phyloP scores from a whole-genome alignment of 495 filamentous ascomycete species.

The Gamarada debralockiae region DNA sequence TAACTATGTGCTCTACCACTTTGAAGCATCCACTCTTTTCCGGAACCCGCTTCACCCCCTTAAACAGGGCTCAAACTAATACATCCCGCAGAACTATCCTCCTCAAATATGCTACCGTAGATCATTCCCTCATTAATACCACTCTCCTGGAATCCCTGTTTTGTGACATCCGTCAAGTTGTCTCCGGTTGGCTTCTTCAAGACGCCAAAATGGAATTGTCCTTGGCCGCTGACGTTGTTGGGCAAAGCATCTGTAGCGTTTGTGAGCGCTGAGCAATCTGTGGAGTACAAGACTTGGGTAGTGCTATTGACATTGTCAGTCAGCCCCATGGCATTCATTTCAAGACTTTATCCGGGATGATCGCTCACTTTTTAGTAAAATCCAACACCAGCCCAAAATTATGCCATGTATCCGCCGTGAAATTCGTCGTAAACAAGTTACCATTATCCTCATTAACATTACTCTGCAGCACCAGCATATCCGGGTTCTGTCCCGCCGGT shows the following conservation, averaged over 20 bases:
- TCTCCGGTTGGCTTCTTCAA: conserved; percentile 38
- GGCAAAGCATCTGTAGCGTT: conserved; percentile 28
- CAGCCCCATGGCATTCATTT: no score
- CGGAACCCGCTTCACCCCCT: not conserved
- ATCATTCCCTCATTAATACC: conserved; percentile 43
- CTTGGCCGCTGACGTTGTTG: conserved; percentile 41
- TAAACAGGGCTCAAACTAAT: conserved; percentile 24
- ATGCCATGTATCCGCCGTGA: conserved; percentile 33
- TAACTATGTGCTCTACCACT: no score
- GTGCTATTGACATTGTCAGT: no score
- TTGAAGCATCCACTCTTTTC: no score
- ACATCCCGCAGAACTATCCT: conserved; percentile 34
- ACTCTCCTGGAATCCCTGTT: conserved; percentile 35
- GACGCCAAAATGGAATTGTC: conserved; percentile 44
- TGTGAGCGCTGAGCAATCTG: conserved; percentile 26
- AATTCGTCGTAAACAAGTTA: conserved; percentile 37
- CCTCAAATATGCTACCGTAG: conserved; percentile 43
- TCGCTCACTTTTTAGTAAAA: conserved; percentile 34
- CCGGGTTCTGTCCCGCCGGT: conserved; percentile 27
- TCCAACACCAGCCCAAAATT: conserved; percentile 45
- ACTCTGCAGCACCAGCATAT: conserved; percentile 35
- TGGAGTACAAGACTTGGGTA: conserved; percentile 37
- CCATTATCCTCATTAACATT: conserved; percentile 32
- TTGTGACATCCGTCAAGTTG: conserved; percentile 32
- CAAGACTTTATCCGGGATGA: no score